phyloP scores from a whole-genome alignment of 202 grass and related monocot species.

The Hordeum pubiflorum region DNA sequence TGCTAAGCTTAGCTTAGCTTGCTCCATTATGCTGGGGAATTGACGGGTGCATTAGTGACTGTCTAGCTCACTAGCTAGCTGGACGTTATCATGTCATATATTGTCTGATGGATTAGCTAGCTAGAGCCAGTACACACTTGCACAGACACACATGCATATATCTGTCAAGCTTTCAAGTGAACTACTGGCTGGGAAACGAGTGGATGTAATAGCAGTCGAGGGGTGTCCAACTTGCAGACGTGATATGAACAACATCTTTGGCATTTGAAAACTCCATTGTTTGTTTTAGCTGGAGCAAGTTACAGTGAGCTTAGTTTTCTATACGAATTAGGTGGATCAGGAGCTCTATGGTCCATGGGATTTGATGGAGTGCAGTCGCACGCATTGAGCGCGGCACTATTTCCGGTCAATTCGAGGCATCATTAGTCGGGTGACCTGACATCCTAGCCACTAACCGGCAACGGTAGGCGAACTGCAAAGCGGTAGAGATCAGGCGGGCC shows the following conservation, averaged over 20 bases:
- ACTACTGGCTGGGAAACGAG: background rate
- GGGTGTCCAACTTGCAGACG: background rate
- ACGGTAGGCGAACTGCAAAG: background rate
- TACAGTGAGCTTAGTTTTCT: background rate
- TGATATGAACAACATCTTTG: background rate
- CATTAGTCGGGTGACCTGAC: conserved; percentile 1
- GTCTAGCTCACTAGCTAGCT: background rate
- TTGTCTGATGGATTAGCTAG: background rate
- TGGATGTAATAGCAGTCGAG: background rate
- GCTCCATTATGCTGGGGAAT: background rate
- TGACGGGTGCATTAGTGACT: conserved; percentile 2
- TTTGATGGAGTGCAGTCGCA: background rate
- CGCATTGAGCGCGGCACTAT: background rate
- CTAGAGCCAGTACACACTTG: background rate
- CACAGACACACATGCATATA: background rate
- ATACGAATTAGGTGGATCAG: background rate
- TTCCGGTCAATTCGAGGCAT: conserved; percentile 2
- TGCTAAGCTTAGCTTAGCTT: background rate
- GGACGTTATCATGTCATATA: background rate
- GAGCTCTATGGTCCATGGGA: background rate
- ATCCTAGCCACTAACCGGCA: conserved; percentile 1
- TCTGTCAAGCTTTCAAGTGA: no score
- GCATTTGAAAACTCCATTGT: background rate
- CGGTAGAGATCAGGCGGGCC: background rate
- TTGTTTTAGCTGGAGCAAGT: background rate